Percentiles rank a stretch among this genome's conserved stretches.
Conservation (phyloP, 2,329 filamentous ascomycete genomes). For the Lachnum nothofagi region DNA sequence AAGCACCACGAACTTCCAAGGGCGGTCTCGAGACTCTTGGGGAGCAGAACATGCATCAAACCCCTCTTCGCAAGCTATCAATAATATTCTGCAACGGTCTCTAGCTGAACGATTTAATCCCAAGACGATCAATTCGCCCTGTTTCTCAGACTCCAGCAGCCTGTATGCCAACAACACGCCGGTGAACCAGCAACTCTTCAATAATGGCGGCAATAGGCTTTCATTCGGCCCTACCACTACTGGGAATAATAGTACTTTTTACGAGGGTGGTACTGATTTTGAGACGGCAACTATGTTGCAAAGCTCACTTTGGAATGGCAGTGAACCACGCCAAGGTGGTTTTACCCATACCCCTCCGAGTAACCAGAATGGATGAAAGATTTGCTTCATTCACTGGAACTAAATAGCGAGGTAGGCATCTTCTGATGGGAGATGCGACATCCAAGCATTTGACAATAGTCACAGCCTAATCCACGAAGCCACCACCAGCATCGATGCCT, state of each 20-base stretch:
- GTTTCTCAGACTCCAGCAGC: slow-evolving; percentile 48
- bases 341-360: slow-evolving; percentile 44
- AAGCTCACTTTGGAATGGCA: slow-evolving; percentile 28
- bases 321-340: slow-evolving; percentile 19
- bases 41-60: slow-evolving; percentile 9
- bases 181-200: slow-evolving; percentile 6
- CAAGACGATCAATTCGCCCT: slow-evolving; percentile 23
- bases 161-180: slow-evolving; percentile 46
- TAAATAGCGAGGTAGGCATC: no score
- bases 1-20: not conserved
- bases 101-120: slow-evolving; percentile 21
- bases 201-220: slow-evolving; percentile 5
- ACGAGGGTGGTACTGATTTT: slow-evolving; percentile 26
- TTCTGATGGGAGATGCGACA: no score
- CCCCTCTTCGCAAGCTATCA: slow-evolving; percentile 15
- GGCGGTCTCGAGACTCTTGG: slow-evolving; percentile 11
- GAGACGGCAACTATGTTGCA: slow-evolving; percentile 29
- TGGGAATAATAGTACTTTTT: slow-evolving; percentile 24
- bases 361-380: slow-evolving; percentile 39
- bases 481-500: not conserved
- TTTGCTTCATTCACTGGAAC: not conserved
- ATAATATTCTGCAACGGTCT: slow-evolving; percentile 22
- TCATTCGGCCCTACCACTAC: not conserved
- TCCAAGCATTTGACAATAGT: no score
- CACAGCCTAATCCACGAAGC: no score